phyloP scores from a whole-genome alignment of 208 protist species.

The Novymonas esmeraldas region DNA sequence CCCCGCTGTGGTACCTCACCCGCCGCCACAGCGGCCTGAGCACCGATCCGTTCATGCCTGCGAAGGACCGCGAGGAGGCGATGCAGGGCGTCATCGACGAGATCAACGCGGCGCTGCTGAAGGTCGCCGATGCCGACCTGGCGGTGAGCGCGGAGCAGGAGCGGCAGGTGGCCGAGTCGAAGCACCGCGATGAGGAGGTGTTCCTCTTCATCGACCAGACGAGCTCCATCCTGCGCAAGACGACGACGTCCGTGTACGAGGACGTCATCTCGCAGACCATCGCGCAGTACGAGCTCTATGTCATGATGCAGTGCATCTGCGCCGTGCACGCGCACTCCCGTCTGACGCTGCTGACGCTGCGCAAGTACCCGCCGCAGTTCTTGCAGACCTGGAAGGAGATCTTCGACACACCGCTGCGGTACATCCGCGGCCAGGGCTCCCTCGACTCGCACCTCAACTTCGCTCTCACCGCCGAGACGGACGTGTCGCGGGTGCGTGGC shows the following conservation, averaged over 20 bases:
- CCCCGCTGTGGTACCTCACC: slow-evolving; percentile 30
- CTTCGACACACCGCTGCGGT: slow-evolving; percentile 68
- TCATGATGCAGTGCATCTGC: slow-evolving; percentile 88
- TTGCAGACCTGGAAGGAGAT: slow-evolving; percentile 61
- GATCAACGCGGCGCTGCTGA: slow-evolving; percentile 52
- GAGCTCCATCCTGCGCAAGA: slow-evolving; percentile 73
- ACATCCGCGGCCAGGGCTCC: slow-evolving; percentile 82
- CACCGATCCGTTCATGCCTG: slow-evolving; percentile 24
- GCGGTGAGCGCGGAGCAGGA: slow-evolving; percentile 21
- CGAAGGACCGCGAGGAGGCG: slow-evolving; percentile 8
- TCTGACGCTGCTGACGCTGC: slow-evolving; percentile 73
- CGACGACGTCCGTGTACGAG: slow-evolving; percentile 74
- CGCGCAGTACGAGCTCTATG: slow-evolving; percentile 74
- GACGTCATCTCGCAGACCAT: slow-evolving; percentile 83
- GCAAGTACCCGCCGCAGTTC: slow-evolving; percentile 61
- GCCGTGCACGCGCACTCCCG: slow-evolving; percentile 68
- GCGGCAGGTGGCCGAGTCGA: slow-evolving; percentile 4
- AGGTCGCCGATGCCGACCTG: slow-evolving; percentile 44
- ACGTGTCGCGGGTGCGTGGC: slow-evolving; percentile 58
- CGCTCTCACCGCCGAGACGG: slow-evolving; percentile 55
- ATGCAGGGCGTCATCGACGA: slow-evolving; percentile 31
- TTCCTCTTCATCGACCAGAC: slow-evolving; percentile 91
- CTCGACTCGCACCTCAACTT: slow-evolving; percentile 85
- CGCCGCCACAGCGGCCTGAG: slow-evolving; percentile 28
- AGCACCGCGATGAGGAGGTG: slow-evolving; percentile 43